A percentile compares a stretch with the other conserved stretches of the same genome.
These are phyloP conservation scores for Hymenoscyphus linearis DNA, from an alignment of 2,329 filamentous ascomycete genomes.

Conservation along the genomic window DNA sequence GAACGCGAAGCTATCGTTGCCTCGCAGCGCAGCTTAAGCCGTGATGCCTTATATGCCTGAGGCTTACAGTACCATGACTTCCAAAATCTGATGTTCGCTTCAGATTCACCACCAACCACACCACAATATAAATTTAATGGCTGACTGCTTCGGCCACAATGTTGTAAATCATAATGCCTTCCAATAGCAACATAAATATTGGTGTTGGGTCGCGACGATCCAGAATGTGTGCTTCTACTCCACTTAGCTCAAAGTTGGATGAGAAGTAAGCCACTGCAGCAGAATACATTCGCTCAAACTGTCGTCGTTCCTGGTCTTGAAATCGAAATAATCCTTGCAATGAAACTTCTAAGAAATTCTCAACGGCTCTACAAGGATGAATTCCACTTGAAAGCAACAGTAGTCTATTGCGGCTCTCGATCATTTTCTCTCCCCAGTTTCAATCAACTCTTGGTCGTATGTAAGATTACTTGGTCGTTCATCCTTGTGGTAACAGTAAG, in stretches of 20 bases:
- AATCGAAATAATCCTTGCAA: neutral
- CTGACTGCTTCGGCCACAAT: neutral
- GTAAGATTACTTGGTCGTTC: neutral
- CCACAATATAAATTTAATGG: neutral
- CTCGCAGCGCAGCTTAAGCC: neutral
- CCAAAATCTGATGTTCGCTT: neutral
- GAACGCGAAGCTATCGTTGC: conserved; percentile 13
- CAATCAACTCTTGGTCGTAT: neutral
- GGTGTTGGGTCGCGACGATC: neutral
- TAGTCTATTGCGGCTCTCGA: neutral
- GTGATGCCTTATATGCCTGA: neutral
- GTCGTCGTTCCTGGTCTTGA: neutral
- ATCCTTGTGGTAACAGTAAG: neutral
- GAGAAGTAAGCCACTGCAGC: neutral
- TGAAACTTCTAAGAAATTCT: no score
- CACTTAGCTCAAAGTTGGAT: neutral
- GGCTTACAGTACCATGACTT: neutral
- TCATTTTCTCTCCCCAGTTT: neutral
- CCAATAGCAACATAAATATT: neutral
- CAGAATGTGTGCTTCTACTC: neutral
- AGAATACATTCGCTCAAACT: neutral
- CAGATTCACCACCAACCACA: neutral
- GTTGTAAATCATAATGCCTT: neutral
- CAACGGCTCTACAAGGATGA: no score
- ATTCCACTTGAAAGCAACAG: no score